phyloP scores from a whole-genome alignment of 208 protist species.

The Porcisia hertigi region DNA sequence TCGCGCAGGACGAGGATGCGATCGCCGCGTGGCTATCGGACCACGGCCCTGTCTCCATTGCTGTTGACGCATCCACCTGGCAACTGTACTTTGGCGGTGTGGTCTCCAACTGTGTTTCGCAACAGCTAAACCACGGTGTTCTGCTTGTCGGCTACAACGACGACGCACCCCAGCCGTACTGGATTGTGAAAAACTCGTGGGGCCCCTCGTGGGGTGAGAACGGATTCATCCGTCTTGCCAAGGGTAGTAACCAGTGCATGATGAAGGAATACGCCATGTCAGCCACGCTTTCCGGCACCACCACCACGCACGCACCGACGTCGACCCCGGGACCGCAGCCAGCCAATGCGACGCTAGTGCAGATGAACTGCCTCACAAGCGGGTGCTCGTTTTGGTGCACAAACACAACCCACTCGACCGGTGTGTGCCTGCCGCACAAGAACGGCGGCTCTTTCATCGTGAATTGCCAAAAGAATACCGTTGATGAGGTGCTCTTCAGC shows the following conservation, averaged over 20 bases:
- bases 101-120: constrained; percentile 62
- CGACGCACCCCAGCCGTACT: constrained; percentile 67
- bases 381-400: constrained; percentile 44
- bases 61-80: constrained; percentile 90
- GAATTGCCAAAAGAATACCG: constrained; percentile 32
- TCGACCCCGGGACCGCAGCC: constrained; percentile 18
- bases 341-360: constrained; percentile 24
- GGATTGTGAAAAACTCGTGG: constrained; percentile 93
- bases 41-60: constrained; percentile 88
- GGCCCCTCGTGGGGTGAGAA: constrained; percentile 86
- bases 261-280: constrained; percentile 69
- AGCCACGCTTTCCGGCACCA: constrained; percentile 32
- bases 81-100: constrained; percentile 82
- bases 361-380: constrained; percentile 42
- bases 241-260: constrained; percentile 83
- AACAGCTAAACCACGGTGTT: constrained; percentile 88
- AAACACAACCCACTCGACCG: constrained; percentile 38
- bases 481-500: constrained; percentile 36
- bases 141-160: constrained; percentile 88
- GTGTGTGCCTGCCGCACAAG: constrained; percentile 34
- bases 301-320: constrained; percentile 17
- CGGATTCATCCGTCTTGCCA: constrained; percentile 89
- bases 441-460: constrained; percentile 46
- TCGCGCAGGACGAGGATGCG: constrained; percentile 73
- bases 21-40: constrained; percentile 73